Conservation (phyloP, 2,329 filamentous ascomycete species). For the Hymenoscyphus linearis region DNA sequence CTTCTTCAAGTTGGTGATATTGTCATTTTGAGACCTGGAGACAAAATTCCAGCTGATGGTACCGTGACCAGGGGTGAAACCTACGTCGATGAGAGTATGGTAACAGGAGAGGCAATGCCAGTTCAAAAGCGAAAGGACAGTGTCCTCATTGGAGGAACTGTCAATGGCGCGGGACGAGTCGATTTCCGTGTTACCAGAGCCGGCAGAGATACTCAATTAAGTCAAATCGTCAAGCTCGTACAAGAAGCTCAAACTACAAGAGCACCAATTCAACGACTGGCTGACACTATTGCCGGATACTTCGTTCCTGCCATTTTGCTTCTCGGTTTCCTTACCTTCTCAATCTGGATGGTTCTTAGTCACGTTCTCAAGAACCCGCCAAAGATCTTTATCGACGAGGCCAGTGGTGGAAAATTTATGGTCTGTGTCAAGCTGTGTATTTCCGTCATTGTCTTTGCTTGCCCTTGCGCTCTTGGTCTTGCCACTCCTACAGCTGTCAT, state of each 20-base stretch:
- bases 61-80: constrained; percentile 82
- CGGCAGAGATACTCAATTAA: constrained; percentile 91
- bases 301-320: constrained; percentile 87
- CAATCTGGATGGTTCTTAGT: constrained; percentile 91
- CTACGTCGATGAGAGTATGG: constrained; percentile 96
- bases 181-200: constrained; percentile 91
- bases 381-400: constrained; percentile 73
- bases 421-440: constrained; percentile 97
- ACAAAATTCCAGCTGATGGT: constrained; percentile 95
- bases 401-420: constrained; percentile 88
- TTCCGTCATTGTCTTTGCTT: constrained; percentile 96
- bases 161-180: constrained; percentile 86
- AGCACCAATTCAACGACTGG: constrained; percentile 89
- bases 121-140: constrained; percentile 82
- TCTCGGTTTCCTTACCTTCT: constrained; percentile 79
- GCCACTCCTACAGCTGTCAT: constrained; percentile 96
- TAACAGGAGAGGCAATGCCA: constrained; percentile 94
- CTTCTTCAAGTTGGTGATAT: constrained; percentile 91
- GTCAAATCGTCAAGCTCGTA: constrained; percentile 96
- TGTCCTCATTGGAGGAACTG: constrained; percentile 83
- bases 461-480: constrained; percentile 91
- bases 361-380: constrained; percentile 82
- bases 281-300: constrained; percentile 85
- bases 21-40: constrained; percentile 86
- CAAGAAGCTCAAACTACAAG: constrained; percentile 94